Evolutionary conservation across 208 protist genomes (phyloP).

Genomic region (Angomonas ambiguus): DNA sequence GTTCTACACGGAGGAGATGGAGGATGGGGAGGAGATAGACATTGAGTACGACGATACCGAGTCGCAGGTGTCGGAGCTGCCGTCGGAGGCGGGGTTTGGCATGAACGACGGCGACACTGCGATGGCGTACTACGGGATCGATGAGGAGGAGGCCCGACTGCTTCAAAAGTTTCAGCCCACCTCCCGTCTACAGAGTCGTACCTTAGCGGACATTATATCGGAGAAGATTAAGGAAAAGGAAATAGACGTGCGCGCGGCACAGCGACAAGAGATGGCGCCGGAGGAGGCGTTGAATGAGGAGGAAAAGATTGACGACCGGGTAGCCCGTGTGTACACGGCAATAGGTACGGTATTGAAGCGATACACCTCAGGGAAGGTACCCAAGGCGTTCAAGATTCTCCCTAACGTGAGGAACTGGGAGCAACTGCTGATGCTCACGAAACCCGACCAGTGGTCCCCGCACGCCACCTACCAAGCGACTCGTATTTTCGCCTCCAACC

Average conservation of each 20-base stretch:
- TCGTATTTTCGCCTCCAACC: slow-evolving; percentile 95
- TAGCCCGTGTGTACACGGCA: slow-evolving; percentile 88
- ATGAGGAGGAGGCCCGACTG: slow-evolving; percentile 85
- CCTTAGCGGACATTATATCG: slow-evolving; percentile 90
- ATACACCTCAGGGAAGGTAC: slow-evolving; percentile 98
- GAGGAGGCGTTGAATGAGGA: slow-evolving; percentile 16
- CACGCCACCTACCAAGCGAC: slow-evolving; percentile 95
- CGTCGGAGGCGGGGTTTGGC: slow-evolving; percentile 42
- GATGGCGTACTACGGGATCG: slow-evolving; percentile 55
- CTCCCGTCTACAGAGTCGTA: slow-evolving; percentile 82
- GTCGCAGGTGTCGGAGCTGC: slow-evolving; percentile 74
- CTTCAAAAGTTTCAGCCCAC: slow-evolving; percentile 84
- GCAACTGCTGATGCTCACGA: slow-evolving; percentile 95
- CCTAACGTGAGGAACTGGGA: slow-evolving; percentile 97
- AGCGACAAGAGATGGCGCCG: slow-evolving; percentile 8
- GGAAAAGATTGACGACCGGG: slow-evolving; percentile 69
- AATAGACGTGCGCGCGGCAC: slow-evolving; percentile 20
- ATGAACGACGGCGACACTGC: slow-evolving; percentile 32
- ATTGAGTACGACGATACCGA: slow-evolving; percentile 83
- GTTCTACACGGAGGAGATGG: slow-evolving; percentile 26
- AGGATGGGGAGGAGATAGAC: slow-evolving; percentile 47
- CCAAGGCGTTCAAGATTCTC: slow-evolving; percentile 99
- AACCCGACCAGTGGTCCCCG: slow-evolving; percentile 94
- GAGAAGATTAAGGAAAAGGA: slow-evolving; percentile 90
- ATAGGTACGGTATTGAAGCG: slow-evolving; percentile 93